phyloP scores from a whole-genome alignment of 2,329 filamentous ascomycete genomes.

The Clonostachys rhizophaga region DNA sequence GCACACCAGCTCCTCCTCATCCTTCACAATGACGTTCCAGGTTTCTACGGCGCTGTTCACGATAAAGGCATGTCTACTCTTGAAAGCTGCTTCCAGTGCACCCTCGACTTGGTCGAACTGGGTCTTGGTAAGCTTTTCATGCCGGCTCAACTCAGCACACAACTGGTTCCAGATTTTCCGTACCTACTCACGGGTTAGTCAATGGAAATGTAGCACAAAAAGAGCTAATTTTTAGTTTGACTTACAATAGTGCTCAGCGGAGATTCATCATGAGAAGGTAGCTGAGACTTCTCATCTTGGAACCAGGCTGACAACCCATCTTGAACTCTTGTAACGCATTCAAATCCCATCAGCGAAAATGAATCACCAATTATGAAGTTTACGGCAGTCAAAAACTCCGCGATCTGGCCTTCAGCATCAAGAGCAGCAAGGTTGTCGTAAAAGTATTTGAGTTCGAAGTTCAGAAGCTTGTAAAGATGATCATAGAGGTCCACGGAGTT shows the following conservation, averaged over 20 bases:
- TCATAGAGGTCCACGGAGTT: slow-evolving; percentile 59
- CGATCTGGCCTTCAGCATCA: slow-evolving; percentile 27
- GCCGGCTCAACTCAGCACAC: slow-evolving; percentile 28
- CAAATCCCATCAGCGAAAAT: slow-evolving; percentile 43
- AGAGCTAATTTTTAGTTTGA: slow-evolving; percentile 10
- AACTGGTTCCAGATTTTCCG: slow-evolving; percentile 45
- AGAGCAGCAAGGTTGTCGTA: slow-evolving; percentile 43
- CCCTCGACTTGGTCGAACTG: slow-evolving; percentile 49
- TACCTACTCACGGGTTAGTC: slow-evolving; percentile 27
- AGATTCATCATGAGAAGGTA: slow-evolving; percentile 33
- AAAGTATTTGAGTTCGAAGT: slow-evolving; percentile 42
- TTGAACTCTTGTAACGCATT: slow-evolving; percentile 57
- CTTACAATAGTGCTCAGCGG: slow-evolving; percentile 39
- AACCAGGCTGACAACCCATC: slow-evolving; percentile 60
- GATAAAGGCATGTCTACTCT: slow-evolving; percentile 48
- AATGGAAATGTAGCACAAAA: too few relatives aligned
- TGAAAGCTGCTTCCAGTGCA: slow-evolving; percentile 51
- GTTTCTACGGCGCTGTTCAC: slow-evolving; percentile 43
- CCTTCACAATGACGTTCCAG: slow-evolving; percentile 70
- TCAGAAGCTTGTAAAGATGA: slow-evolving; percentile 58
- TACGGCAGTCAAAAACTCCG: slow-evolving; percentile 48
- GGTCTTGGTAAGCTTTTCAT: slow-evolving; percentile 27
- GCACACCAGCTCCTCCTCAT: slow-evolving; percentile 55
- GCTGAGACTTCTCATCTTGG: slow-evolving; percentile 43
- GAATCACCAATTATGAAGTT: slow-evolving; percentile 46